Percentiles rank a stretch among this genome's conserved stretches.
These are phyloP conservation scores for Dioscorea dumetorum DNA, from an alignment of 106 monocot genomes.

Conservation along the genomic window DNA sequence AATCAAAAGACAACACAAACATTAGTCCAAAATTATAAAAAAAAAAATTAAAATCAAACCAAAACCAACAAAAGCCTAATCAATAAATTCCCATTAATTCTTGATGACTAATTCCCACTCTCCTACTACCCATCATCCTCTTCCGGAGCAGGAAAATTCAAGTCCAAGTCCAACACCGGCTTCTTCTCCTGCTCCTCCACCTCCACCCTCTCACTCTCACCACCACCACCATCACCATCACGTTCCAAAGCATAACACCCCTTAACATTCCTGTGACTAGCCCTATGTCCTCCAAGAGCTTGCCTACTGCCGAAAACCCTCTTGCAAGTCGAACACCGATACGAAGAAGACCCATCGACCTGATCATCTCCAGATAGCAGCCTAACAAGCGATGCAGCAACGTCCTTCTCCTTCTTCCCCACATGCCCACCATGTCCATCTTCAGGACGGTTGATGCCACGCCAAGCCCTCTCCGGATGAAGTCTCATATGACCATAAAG, in stretches of 20 bases:
- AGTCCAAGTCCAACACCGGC: too few relatives aligned
- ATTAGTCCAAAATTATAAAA: too few relatives aligned
- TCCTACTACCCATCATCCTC: too few relatives aligned
- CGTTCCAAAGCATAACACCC: conserved; percentile 10
- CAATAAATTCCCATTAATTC: too few relatives aligned
- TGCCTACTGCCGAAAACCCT: conserved; percentile 9
- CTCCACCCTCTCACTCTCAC: neutral
- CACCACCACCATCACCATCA: neutral
- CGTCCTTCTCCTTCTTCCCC: neutral
- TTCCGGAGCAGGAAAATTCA: too few relatives aligned
- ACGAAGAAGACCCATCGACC: neutral
- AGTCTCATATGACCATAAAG: neutral
- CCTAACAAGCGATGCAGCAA: neutral
- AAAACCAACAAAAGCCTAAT: too few relatives aligned
- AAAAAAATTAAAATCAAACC: too few relatives aligned
- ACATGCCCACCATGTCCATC: too few relatives aligned
- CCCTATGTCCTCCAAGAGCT: conserved; percentile 26
- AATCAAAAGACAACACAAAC: too few relatives aligned
- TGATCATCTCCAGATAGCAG: neutral
- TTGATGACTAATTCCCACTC: too few relatives aligned
- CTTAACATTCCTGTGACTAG: conserved; percentile 19
- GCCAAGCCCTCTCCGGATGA: neutral
- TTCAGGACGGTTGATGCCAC: neutral
- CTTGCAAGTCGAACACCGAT: conserved; percentile 6
- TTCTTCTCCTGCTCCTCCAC: neutral